Evolutionary conservation across 129 eudicot species (phyloP).

Genomic region (Saussurea involucrata): DNA sequence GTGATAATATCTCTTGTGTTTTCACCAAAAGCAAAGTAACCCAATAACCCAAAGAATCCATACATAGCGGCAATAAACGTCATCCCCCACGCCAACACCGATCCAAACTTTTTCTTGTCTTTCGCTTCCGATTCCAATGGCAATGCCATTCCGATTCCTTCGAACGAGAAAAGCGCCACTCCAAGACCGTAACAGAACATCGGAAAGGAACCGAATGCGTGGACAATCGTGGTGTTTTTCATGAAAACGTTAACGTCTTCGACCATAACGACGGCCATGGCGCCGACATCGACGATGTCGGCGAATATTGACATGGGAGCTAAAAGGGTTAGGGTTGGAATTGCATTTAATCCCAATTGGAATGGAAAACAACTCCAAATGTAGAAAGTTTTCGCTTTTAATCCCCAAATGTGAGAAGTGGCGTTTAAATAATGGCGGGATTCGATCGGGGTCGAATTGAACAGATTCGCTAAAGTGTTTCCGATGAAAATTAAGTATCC

Average conservation of each 20-base stretch:
- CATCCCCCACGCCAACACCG: conserved; percentile 40
- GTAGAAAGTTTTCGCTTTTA: conserved; percentile 36
- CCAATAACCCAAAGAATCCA: conserved; percentile 45
- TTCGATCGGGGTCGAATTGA: background rate
- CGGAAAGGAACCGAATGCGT: conserved; percentile 36
- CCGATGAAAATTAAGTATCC: conserved; percentile 60
- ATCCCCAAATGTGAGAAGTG: conserved; percentile 27
- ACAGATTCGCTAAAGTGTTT: conserved; percentile 45
- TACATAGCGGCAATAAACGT: conserved; percentile 45
- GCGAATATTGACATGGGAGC: conserved; percentile 71
- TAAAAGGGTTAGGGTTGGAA: conserved; percentile 54
- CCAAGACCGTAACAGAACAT: conserved; percentile 57
- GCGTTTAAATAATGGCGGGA: conserved; percentile 10
- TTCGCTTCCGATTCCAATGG: conserved; percentile 54
- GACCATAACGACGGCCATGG: conserved; percentile 49
- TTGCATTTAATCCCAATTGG: conserved; percentile 52
- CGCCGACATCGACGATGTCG: conserved; percentile 47
- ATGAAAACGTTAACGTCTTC: conserved; percentile 29
- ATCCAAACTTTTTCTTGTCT: conserved; percentile 42
- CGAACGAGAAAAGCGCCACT: conserved; percentile 59
- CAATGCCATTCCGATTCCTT: conserved; percentile 65
- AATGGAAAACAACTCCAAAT: conserved; percentile 55
- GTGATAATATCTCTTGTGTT: conserved; percentile 52
- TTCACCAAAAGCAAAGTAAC: conserved; percentile 60
- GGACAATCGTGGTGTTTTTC: conserved; percentile 3